Conservation (phyloP, 306 rosid genomes). For the Morella rubra region DNA sequence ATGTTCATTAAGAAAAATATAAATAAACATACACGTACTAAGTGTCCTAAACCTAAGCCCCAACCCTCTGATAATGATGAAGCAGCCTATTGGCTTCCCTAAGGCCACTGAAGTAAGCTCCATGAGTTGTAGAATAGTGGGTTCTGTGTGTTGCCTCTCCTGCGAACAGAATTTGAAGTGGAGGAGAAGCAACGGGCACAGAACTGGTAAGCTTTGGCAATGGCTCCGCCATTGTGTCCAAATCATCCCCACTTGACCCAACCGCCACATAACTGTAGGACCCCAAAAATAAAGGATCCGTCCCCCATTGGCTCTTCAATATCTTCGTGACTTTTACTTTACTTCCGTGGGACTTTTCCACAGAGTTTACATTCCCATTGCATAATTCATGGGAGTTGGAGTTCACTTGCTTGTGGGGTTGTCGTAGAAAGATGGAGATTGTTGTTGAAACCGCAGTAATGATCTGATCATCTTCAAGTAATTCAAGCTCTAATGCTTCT, state of each 20-base stretch:
- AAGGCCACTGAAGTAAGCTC: conserved; percentile 96
- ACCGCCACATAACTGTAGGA: conserved; percentile 83
- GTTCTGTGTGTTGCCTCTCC: conserved; percentile 99
- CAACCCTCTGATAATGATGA: conserved; percentile 71
- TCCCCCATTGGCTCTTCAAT: conserved; percentile 77
- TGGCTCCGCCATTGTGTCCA: conserved; percentile 86
- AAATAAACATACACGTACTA: conserved; percentile 18
- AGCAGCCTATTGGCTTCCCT: conserved; percentile 97
- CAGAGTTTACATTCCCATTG: conserved; percentile 45
- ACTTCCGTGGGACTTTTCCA: conserved; percentile 25
- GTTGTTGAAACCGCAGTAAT: conserved; percentile 66
- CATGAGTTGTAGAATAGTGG: conserved; percentile 98
- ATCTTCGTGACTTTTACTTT: conserved; percentile 55
- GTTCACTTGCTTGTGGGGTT: conserved; percentile 27
- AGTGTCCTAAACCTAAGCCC: conserved; percentile 50
- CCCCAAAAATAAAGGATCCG: conserved; percentile 82
- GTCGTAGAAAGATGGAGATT: conserved; percentile 46
- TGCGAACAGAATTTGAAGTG: conserved; percentile 90
- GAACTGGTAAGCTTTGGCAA: conserved; percentile 51
- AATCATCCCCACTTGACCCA: conserved; percentile 89
- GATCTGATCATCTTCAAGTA: conserved; percentile 70
- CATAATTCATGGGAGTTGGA: conserved; percentile 31
- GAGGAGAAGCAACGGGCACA: conserved; percentile 38
- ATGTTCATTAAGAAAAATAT: conserved; percentile 29
- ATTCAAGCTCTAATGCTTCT: conserved; percentile 80